Evolutionary conservation across 2,329 filamentous ascomycete species (phyloP), one percentile per base, ranked within the genome.

Genomic region (Monosporascus sp.): DNA sequence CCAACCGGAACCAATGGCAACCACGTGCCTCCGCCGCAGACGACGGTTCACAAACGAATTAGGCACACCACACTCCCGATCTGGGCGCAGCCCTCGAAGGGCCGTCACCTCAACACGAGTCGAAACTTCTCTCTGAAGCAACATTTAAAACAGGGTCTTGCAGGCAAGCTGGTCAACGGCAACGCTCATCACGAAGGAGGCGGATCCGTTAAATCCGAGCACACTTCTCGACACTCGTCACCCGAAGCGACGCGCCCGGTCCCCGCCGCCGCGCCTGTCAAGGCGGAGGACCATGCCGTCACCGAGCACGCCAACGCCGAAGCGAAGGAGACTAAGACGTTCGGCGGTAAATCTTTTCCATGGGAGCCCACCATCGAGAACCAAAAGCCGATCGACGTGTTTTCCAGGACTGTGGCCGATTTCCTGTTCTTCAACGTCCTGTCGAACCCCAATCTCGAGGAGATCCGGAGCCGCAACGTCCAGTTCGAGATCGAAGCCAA

Each of bases 401-500:
- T 94, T 11, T 84, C 84, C n/a, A 87, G 85, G 62, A 69, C 77
- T 18, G 79, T 96, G n/a, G 89, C 87, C 56, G 89, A 96, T 65
- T 96, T 91, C 62, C 74, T 97, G 11, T 95, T 85, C 65, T 68
- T 82, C 47, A 78, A 87, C 51, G 85, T 94, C 18, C 78, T 94
- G 6, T 74, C 79, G 49, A 83, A 84, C 55, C 76, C 80, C n/a
- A 83, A 89, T 58, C 77, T 85, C 38, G 79, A 79, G 34, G 83
- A 88, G 60, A 80, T 88, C 20, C 70, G 75, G 17, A 80, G 80
- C 49, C 78, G 81, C 17, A 84, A 83, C 6, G 86, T 91, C 15
- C 81, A 90, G 55, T 85, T 97, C 50, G 94, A 99, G 70, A 89
- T 99, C 51, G 94, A 99, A 72, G 94, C 91, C 9, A 97, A 97